Percentiles rank a stretch among this genome's conserved stretches.
phyloP scores from a whole-genome alignment of 352 stramenopile genomes.

The Globisporangium lucens region DNA sequence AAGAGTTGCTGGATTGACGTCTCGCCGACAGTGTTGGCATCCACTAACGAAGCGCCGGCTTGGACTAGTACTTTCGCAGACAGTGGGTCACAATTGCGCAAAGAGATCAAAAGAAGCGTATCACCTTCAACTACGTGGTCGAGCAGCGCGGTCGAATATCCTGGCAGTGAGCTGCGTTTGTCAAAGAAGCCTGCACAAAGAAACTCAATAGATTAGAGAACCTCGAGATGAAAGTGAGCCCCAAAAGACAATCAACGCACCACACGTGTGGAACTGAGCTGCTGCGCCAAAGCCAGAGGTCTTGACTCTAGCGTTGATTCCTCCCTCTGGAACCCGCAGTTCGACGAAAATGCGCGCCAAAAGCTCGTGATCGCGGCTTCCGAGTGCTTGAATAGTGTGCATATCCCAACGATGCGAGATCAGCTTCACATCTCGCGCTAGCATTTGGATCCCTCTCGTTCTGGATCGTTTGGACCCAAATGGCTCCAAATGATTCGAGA shows the following conservation, averaged over 20 bases:
- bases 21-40: slow-evolving; percentile 31
- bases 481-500: neutral
- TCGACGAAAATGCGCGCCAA: slow-evolving; percentile 39
- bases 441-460: neutral
- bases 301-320: slow-evolving; percentile 36
- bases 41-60: slow-evolving; percentile 24
- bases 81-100: slow-evolving; percentile 37
- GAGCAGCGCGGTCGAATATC: slow-evolving; percentile 22
- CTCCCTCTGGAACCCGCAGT: slow-evolving; percentile 23
- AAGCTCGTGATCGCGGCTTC: slow-evolving; percentile 26
- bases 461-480: neutral
- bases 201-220: neutral
- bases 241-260: slow-evolving; percentile 19
- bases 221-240: neutral
- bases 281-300: slow-evolving; percentile 44
- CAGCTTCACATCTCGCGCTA: slow-evolving; percentile 24
- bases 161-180: neutral
- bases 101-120: slow-evolving; percentile 46
- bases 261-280: slow-evolving; percentile 49
- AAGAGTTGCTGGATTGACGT: slow-evolving; percentile 37
- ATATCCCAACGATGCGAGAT: slow-evolving; percentile 55
- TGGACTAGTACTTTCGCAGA: slow-evolving; percentile 36
- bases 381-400: slow-evolving; percentile 49
- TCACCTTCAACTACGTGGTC: slow-evolving; percentile 42
- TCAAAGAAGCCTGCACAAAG: slow-evolving; percentile 52